Base-by-base conservation (phyloP, 2,329 filamentous ascomycete genomes). In the Neophaeococcomyces mojaviensis region DNA sequence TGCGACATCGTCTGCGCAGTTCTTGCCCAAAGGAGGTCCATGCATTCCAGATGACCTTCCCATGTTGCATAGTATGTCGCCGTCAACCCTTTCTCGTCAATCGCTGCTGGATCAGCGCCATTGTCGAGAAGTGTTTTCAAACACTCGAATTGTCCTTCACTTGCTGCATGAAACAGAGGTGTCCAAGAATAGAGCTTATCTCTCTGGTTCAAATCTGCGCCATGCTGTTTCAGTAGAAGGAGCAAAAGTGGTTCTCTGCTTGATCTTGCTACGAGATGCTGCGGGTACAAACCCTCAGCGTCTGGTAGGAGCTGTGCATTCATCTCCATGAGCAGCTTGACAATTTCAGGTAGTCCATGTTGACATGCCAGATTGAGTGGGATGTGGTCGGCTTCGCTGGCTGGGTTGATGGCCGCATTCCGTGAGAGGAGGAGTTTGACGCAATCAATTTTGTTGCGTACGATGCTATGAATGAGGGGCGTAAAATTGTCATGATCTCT, bases 111-210 rank as follows among this genome's bases (percentile, higher is more conserved):
- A 58, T 94, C 80, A 3, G 84, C 89, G 6, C 85, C 84, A 52
- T 85, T 79, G 44, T 88, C 79, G 9, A 98, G 73, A 3, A 98
- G 73, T 1, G 82, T 86, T 55, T 88, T 79, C 35, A 98, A 72
- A 59, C 89, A 96, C 20, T 85, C 81, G 1, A 96, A 84, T 61
- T 95, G 94, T 18, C 92, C 92, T 68, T 98, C 92, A 61, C 89
- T 95, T 8, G 92, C 92, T 2, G 92, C 90, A 63, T 98, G 90
- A 47, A 98, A 92, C 4, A 98, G 73, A 0, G 92, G 89, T 2
- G 92, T 97, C 92, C 92, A 98, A 50, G 90, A 88, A 58, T 97
- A 97, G 13, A 98, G 74, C 66, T 95, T 97, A 65, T 98, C 92
- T 26, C 87, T 75, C 63, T 97, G 89, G 59, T 98, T 81, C 35